A percentile compares a stretch with the other conserved stretches of the same genome.
phyloP scores from a whole-genome alignment of 805 yeast genomes.

The Hanseniaspora vineae region DNA sequence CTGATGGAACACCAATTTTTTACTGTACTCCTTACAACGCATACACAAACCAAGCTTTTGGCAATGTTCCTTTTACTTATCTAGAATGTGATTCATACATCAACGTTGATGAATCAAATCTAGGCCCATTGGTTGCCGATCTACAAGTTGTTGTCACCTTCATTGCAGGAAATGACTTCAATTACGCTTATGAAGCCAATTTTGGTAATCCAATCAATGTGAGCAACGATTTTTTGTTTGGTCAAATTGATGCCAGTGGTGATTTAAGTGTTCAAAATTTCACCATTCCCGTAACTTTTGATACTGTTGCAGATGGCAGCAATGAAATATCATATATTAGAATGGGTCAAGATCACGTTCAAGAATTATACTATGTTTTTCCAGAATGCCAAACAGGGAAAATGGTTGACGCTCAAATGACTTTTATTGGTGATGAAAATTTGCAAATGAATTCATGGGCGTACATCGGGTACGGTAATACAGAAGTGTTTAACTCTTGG shows the following conservation, averaged over 20 bases:
- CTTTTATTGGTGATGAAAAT: not conserved
- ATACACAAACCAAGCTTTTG: not conserved
- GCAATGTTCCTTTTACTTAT: not conserved
- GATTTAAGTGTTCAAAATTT: not conserved
- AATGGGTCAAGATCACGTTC: not conserved
- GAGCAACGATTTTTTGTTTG: not conserved
- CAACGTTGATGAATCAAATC: not conserved
- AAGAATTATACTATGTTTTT: not conserved
- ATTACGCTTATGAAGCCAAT: not conserved
- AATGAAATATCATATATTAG: not conserved
- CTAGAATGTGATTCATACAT: not conserved
- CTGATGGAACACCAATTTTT: not conserved
- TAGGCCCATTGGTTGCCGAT: not conserved
- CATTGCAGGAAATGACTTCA: not conserved
- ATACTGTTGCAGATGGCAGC: not conserved
- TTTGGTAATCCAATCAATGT: not conserved
- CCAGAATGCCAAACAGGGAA: constrained; percentile 1
- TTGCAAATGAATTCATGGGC: not conserved
- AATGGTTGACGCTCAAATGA: not conserved
- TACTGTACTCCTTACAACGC: not conserved
- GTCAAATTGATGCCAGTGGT: not conserved
- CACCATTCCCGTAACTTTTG: not conserved
- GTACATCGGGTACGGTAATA: not conserved
- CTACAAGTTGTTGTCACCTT: not conserved
- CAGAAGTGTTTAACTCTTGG: not conserved